Percentiles rank a stretch among this genome's conserved stretches.
Conservation (phyloP, 345 rosid species). For the Hirschfeldia incana region DNA sequence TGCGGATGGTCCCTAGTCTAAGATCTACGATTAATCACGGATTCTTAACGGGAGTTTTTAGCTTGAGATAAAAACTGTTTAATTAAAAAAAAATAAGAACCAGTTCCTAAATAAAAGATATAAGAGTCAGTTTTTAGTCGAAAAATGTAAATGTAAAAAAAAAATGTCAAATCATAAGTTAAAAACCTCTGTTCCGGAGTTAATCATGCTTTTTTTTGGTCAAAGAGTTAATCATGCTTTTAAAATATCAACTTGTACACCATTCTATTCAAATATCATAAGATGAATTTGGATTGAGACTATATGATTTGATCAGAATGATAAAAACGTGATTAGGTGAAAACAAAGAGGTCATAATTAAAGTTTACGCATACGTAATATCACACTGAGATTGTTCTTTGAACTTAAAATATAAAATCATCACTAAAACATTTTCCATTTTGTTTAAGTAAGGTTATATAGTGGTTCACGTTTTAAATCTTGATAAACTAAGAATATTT, state of each 20-base stretch:
- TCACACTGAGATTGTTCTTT: background rate
- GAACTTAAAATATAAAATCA: background rate
- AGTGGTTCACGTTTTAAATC: background rate
- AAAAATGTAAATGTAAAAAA: too few relatives aligned
- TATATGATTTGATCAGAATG: background rate
- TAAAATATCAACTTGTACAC: slow-evolving; percentile 1
- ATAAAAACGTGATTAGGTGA: slow-evolving; percentile 11
- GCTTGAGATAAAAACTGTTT: too few relatives aligned
- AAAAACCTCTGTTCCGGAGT: too few relatives aligned
- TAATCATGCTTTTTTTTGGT: too few relatives aligned
- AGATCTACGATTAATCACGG: background rate
- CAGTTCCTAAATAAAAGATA: too few relatives aligned
- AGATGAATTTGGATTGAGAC: background rate
- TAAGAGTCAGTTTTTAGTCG: too few relatives aligned
- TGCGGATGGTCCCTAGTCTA: background rate
- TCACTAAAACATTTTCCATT: background rate
- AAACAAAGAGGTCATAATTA: background rate
- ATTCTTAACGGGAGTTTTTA: too few relatives aligned
- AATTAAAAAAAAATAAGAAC: too few relatives aligned
- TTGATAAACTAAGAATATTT: background rate
- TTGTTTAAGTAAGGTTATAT: background rate
- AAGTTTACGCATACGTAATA: slow-evolving; percentile 20
- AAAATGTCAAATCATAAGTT: too few relatives aligned
- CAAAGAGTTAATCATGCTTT: too few relatives aligned
- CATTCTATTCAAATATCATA: background rate